These are phyloP conservation scores for Tilletia walkeri DNA, from an alignment of 1,284 basidiomycete genomes.

Conservation along the genomic window DNA sequence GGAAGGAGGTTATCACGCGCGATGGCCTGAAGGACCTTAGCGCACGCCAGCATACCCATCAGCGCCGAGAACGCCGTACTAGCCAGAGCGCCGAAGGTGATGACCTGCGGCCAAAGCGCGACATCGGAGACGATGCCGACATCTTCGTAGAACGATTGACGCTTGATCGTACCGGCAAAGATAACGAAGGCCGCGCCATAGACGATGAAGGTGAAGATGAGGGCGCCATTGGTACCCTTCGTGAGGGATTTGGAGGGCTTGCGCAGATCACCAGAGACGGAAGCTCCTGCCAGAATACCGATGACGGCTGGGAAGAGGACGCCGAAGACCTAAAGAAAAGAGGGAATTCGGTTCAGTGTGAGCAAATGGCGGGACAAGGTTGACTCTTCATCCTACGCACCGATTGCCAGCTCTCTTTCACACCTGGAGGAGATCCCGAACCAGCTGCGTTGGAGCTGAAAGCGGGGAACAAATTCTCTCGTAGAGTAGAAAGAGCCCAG, in stretches of 20 bases:
- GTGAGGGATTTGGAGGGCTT: constrained; percentile 56
- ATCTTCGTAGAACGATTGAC: constrained; percentile 50
- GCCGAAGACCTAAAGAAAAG: constrained; percentile 38
- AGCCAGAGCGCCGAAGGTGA: constrained; percentile 51
- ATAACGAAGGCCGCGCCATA: constrained; percentile 48
- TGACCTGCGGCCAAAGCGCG: constrained; percentile 47
- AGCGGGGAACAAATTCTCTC: constrained; percentile 46
- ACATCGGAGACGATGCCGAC: constrained; percentile 52
- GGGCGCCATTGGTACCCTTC: constrained; percentile 54
- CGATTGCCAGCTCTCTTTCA: constrained; percentile 46
- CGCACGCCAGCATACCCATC: constrained; percentile 55
- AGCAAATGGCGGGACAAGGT: too few relatives aligned
- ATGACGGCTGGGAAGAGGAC: constrained; percentile 55
- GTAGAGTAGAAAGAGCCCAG: constrained; percentile 46
- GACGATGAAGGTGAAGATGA: constrained; percentile 50
- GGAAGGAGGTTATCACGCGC: constrained; percentile 53
- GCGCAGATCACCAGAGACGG: constrained; percentile 54
- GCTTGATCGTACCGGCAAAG: constrained; percentile 50
- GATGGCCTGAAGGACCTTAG: constrained; percentile 53
- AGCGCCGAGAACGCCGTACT: constrained; percentile 53
- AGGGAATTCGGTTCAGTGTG: too few relatives aligned
- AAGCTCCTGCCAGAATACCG: constrained; percentile 52
- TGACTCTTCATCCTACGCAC: too few relatives aligned
- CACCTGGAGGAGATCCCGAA: constrained; percentile 33
- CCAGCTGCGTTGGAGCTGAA: constrained; percentile 53